phyloP scores from a whole-genome alignment of 2,329 filamentous ascomycete genomes.

The Endocalyx cinctus region DNA sequence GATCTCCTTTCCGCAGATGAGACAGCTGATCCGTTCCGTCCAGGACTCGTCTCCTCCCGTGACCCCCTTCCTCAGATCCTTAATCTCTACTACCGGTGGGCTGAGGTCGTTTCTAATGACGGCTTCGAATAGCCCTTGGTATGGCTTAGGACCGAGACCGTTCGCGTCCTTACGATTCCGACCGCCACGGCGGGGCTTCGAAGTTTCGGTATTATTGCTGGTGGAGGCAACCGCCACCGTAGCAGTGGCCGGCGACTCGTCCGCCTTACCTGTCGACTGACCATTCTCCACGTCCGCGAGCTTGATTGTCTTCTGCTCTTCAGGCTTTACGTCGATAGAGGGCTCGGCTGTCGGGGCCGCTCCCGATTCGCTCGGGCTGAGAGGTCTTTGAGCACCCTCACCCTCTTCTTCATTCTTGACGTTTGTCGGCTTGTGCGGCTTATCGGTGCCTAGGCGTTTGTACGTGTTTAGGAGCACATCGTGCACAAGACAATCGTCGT shows the following conservation, averaged over 20 bases:
- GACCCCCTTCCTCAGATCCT: slow-evolving; percentile 44
- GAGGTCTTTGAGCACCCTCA: slow-evolving; percentile 36
- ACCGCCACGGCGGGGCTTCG: too few relatives aligned
- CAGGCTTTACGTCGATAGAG: slow-evolving; percentile 49
- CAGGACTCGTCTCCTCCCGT: slow-evolving; percentile 47
- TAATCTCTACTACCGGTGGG: slow-evolving; percentile 47
- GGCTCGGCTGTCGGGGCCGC: slow-evolving; percentile 44
- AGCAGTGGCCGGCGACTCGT: too few relatives aligned
- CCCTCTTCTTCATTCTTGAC: slow-evolving; percentile 34
- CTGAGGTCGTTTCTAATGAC: slow-evolving; percentile 42
- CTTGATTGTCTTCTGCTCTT: slow-evolving; percentile 31
- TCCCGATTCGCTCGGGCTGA: slow-evolving; percentile 48
- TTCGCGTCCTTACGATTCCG: too few relatives aligned
- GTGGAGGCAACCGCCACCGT: too few relatives aligned
- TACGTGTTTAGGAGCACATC: slow-evolving; percentile 48
- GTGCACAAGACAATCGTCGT: slow-evolving; percentile 58
- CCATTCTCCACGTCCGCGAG: slow-evolving; percentile 26
- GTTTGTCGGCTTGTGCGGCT: slow-evolving; percentile 39
- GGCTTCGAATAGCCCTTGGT: slow-evolving; percentile 48
- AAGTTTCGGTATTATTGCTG: too few relatives aligned
- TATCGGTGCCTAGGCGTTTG: slow-evolving; percentile 44
- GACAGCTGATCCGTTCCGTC: slow-evolving; percentile 47
- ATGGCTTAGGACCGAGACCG: too few relatives aligned
- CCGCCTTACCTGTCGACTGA: slow-evolving; percentile 19
- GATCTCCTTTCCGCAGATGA: slow-evolving; percentile 45